A percentile compares a stretch with the other conserved stretches of the same genome.
These are phyloP conservation scores for Agaricus sinodeliciosus DNA, from an alignment of 768 basidiomycete species.

Conservation along the genomic window DNA sequence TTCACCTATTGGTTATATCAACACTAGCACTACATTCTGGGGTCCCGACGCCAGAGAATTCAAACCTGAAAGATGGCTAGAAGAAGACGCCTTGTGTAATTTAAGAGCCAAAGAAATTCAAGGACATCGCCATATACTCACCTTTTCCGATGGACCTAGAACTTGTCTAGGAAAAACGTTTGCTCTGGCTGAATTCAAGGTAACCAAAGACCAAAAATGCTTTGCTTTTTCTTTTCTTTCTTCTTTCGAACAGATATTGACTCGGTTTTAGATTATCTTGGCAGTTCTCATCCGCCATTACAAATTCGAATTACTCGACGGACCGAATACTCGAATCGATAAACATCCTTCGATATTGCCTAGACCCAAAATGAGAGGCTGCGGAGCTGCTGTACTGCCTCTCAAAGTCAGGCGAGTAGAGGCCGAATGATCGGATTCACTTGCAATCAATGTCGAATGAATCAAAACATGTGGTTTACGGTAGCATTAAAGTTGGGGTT, in stretches of 20 bases:
- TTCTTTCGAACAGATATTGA: neutral
- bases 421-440: neutral
- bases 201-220: too few relatives aligned
- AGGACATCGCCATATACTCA: slow-evolving; percentile 44
- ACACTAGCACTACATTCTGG: slow-evolving; percentile 52
- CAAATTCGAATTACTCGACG: slow-evolving; percentile 32
- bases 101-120: slow-evolving; percentile 31
- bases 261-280: slow-evolving; percentile 29
- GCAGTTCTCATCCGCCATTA: slow-evolving; percentile 38
- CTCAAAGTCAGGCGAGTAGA: slow-evolving; percentile 27
- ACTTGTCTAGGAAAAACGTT: slow-evolving; percentile 44
- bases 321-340: slow-evolving; percentile 30
- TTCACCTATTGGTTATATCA: slow-evolving; percentile 38
- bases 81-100: slow-evolving; percentile 14
- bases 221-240: too few relatives aligned
- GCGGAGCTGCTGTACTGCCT: slow-evolving; percentile 26
- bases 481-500: too few relatives aligned
- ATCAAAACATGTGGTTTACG: too few relatives aligned
- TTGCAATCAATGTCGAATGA: neutral
- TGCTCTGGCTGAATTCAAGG: slow-evolving; percentile 41
- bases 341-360: slow-evolving; percentile 28
- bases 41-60: slow-evolving; percentile 53
- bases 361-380: slow-evolving; percentile 31
- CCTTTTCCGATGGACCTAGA: slow-evolving; percentile 46
- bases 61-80: slow-evolving; percentile 61